A percentile compares a stretch with the other conserved stretches of the same genome.
phyloP scores from a whole-genome alignment of 768 basidiomycete genomes.

The Lactarius trivialis region DNA sequence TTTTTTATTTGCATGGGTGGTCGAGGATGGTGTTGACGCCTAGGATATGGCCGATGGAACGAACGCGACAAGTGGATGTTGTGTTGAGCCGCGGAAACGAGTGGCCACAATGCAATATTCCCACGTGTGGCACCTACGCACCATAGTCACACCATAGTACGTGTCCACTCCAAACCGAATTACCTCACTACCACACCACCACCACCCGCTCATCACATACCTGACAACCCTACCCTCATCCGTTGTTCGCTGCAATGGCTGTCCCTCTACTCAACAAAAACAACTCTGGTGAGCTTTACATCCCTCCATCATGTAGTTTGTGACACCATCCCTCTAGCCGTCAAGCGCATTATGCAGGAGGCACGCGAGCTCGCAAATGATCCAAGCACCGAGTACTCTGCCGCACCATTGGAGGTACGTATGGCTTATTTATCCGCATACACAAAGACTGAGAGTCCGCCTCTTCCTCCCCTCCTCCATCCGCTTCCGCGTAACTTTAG shows the following conservation, averaged over 20 bases:
- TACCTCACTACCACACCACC: neutral
- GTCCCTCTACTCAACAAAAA: constrained; percentile 65
- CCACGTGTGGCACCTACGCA: no score
- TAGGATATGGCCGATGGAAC: neutral
- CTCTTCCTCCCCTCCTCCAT: neutral
- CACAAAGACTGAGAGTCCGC: neutral
- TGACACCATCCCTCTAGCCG: constrained; percentile 42
- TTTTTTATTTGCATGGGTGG: constrained; percentile 55
- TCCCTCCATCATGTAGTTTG: neutral
- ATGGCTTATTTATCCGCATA: neutral
- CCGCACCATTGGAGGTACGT: constrained; percentile 68
- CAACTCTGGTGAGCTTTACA: constrained; percentile 59
- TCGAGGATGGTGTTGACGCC: neutral
- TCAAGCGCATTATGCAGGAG: constrained; percentile 97
- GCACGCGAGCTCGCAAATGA: constrained; percentile 83
- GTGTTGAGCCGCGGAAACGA: neutral
- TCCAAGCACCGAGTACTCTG: constrained; percentile 79
- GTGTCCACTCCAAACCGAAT: neutral
- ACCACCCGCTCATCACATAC: neutral
- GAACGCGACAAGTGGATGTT: neutral
- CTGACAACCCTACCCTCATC: neutral
- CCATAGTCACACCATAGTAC: neutral
- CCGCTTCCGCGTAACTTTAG: constrained; percentile 31
- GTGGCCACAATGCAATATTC: neutral
- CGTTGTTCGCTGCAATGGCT: constrained; percentile 22